Base-by-base conservation (phyloP, 768 basidiomycete genomes). In the Hortiboletus flavorubellus region DNA sequence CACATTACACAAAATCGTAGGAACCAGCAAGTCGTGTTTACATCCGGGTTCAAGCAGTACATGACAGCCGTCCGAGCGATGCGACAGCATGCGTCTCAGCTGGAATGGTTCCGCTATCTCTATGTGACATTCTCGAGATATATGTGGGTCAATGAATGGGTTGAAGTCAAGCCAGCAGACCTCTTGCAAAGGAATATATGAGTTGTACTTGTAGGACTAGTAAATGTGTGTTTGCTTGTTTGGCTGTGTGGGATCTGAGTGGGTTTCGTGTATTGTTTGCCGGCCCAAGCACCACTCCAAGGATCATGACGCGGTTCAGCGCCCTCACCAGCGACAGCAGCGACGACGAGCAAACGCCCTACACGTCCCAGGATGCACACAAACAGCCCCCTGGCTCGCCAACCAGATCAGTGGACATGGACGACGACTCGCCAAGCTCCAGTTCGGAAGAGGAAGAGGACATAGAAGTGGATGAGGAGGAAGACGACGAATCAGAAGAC, bases 71-170 rank as follows among this genome's bases (percentile, higher is more conserved):
- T 89, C 12, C 64, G 72, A 29, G 92, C 93, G 7, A 93, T 94
- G 85, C 70, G 72, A 56, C 72, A 78, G 54, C 94, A 97, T 61
- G 58, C 72, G 51, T 85, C 84, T 55, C 94, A 97, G 75, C 72
- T 92, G 55, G 82, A 84, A 41, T 95, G 93, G 93, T 96, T 93
- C 75, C 81, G 94, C 40, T 92, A 88, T 82, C 72, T 94, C 53
- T 90, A 93, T 65, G 76, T 95, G 38, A 59, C 72, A 21, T 90
- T 87, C 65, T 93, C 91, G 16, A 79, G 87, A 53, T 93, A 94
- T 66, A 89, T 96, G 91, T 96, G 94, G 93, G 82, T 90, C 29
- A 94, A 94, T 59, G 86, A 90, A 59, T 91, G 91, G 82, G 75
- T 77, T 2, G 80, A 85, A 66, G 63, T 89, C 26, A 12, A 35